phyloP scores from a whole-genome alignment of 208 protist genomes.

The Trichomonas gallinae region DNA sequence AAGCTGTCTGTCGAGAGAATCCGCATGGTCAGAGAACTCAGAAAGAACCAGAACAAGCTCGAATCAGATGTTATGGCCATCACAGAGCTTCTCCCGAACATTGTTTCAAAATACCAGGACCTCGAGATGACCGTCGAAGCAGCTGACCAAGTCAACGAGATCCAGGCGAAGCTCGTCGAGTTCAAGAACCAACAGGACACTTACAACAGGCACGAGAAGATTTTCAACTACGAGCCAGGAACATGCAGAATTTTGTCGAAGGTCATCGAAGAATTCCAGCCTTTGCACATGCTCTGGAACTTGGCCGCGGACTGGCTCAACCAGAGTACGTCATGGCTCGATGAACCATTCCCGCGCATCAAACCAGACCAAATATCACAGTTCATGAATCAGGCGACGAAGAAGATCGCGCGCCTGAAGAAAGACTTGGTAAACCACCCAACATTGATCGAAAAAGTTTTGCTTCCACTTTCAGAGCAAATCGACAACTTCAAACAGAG shows the following conservation, averaged over 20 bases:
- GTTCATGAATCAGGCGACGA: background rate
- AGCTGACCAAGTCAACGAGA: background rate
- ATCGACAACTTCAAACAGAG: conserved; percentile 81
- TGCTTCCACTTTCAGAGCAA: conserved; percentile 31
- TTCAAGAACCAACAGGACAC: background rate
- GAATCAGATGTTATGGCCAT: background rate
- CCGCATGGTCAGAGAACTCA: background rate
- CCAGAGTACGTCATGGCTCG: background rate
- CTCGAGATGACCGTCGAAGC: background rate
- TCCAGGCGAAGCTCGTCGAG: background rate
- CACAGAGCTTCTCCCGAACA: background rate
- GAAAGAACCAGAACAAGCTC: background rate
- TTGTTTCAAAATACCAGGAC: background rate
- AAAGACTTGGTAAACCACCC: background rate
- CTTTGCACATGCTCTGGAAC: background rate
- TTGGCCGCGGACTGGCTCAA: background rate
- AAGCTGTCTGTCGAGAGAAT: background rate
- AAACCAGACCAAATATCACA: background rate
- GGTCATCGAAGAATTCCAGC: background rate
- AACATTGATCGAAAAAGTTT: background rate
- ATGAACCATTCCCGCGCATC: conserved; percentile 4
- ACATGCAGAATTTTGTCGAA: background rate
- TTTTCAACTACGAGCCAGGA: background rate
- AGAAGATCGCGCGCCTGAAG: background rate
- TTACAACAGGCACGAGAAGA: background rate